Evolutionary conservation across 495 filamentous ascomycete genomes (phyloP), one percentile per base, ranked within the genome.

Genomic region (Penicillium goetzii): DNA sequence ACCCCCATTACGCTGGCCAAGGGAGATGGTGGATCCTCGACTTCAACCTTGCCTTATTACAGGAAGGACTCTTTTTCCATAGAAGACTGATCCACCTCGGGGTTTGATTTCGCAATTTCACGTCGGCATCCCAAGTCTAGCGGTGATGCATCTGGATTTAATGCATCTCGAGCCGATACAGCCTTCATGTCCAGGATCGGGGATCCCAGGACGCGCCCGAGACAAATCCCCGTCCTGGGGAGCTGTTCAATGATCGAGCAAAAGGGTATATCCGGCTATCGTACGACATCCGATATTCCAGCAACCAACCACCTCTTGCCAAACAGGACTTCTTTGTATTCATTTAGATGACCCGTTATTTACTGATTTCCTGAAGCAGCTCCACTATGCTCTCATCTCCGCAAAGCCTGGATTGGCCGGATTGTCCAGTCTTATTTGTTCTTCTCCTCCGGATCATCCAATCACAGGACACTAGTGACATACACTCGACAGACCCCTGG

Each of bases 351-450:
- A n/a, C 15, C 38, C 17, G 4, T 43, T 21, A 47, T 11, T 47
- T 23, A 25, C 43, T 23, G 7, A 23, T 9, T 23, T 47, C 21
- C 19, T 23, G 43, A 47, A 25, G 43, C 43, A 47, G 43, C n/a
- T 43, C 41, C 21, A 23, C 1, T n/a, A 17, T 30, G 26, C 47
- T 51, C 47, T 23, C 10, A 28, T 51, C 47, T 51, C 26, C 7
- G 47, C 23, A 30, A 8, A 15, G 25, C 23, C 47, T 30, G 25
- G 47, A 51, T 51, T 51, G 25, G 15, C 25, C 17, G 25, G 25
- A 51, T 51, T 21, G 25, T 17, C 47, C 25, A 15, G 26, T 28
- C 47, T 51, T 51, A 21, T 47, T 47, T 47, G 43, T 47, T 47
- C 19, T 47, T 25, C 9, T 21, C 2, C 21, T 12, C 19, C 2